Base-by-base conservation (phyloP, 208 protist genomes). In the Naegleria lovaniensis region DNA sequence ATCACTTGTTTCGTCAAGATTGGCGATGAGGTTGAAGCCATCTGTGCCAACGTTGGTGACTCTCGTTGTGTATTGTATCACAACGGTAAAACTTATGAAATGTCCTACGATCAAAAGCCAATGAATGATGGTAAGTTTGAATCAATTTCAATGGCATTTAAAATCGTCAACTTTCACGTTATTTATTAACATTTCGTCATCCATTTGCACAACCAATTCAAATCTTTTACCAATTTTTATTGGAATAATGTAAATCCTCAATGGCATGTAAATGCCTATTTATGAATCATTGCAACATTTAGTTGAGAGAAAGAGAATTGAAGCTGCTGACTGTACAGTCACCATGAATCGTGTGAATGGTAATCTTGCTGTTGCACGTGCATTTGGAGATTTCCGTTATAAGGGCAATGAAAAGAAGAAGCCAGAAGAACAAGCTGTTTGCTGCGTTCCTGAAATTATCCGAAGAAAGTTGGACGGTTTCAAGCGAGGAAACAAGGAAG, bases 31-130 rank as follows among this genome's bases (percentile, higher is more conserved):
- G 29, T 79, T n/a, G 41, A 58, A 4, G 16, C 40, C 6, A 58
- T 88, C 0, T 88, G 85, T 58, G 16, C 85, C 9, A 88, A 88
- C n/a, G 43, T 58, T 58, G 85, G 85, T 88, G 85, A 88, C 40
- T 88, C 85, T 25, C 33, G 85, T 39, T 29, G n/a, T 40, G 36
- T 88, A 16, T 59, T 88, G 85, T 88, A 40, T 29, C n/a, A 88
- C 16, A 33, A 38, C n/a, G 85, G 41, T 22, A 58, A 29, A n/a
- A 88, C 25, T 13, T 13, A 58, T 58, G 43, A 51, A 33, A 58
- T 58, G n/a, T 40, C n/a, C 5, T 22, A 59, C 13, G 85, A 88
- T 88, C 41, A 58, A 58, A 88, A 58, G 22, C 39, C 43, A 48
- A 40, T 38, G 13, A 58, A 25, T 19, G 85, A 88, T 4, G n/a